A percentile compares a stretch with the other conserved stretches of the same genome.
phyloP scores from a whole-genome alignment of 371 early-diverging fungal genomes.

The Blakeslea trispora region DNA sequence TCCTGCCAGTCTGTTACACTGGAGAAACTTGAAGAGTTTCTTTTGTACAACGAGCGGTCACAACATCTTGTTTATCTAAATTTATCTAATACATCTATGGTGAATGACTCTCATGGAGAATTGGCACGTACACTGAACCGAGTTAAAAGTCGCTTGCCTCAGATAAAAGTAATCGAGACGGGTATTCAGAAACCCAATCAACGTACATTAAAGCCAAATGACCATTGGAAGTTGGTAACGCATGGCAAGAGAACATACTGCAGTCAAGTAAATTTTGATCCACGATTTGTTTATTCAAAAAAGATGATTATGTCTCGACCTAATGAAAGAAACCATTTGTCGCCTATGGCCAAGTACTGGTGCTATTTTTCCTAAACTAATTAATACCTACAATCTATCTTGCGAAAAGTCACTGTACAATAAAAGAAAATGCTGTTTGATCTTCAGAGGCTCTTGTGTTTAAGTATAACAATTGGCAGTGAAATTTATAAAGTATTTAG shows the following conservation, averaged over 20 bases:
- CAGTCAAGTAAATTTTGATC: slow-evolving; percentile 23
- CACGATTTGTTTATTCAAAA: slow-evolving; percentile 33
- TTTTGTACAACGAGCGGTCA: background rate
- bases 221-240: slow-evolving; percentile 9
- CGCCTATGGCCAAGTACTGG: slow-evolving; percentile 42
- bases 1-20: slow-evolving; percentile 13
- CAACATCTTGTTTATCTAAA: slow-evolving; percentile 13
- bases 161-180: slow-evolving; percentile 28
- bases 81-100: slow-evolving; percentile 13
- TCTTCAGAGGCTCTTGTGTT: too few species aligned
- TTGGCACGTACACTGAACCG: slow-evolving; percentile 12
- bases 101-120: slow-evolving; percentile 2
- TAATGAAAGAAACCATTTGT: slow-evolving; percentile 12
- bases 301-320: slow-evolving; percentile 25
- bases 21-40: background rate
- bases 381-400: too few species aligned
- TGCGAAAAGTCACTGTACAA: too few species aligned
- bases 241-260: slow-evolving; percentile 28
- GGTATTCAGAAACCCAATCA: slow-evolving; percentile 13
- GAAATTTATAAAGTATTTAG: too few species aligned
- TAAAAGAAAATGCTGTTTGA: too few species aligned
- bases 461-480: too few species aligned
- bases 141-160: background rate
- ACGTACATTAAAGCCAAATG: slow-evolving; percentile 1
- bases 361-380: slow-evolving; percentile 27